Evolutionary conservation across 768 basidiomycete genomes (phyloP).

Genomic region (Leccinum ochraceum): DNA sequence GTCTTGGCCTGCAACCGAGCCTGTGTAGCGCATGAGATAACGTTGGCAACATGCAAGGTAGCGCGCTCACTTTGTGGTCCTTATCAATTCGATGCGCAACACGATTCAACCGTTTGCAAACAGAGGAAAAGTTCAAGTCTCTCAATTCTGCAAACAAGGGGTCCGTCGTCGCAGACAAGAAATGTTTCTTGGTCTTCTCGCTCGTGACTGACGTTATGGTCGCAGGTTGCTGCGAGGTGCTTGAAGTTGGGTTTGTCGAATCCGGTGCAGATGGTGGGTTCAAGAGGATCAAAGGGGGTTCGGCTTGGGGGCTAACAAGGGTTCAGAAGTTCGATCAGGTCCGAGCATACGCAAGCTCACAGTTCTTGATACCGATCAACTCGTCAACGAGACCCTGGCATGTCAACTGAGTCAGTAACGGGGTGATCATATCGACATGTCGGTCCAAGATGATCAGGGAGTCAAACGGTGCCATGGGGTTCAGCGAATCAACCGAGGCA

Average conservation of each 20-base stretch:
- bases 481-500: conserved; percentile 41
- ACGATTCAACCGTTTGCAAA: conserved; percentile 78
- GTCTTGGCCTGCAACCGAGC: conserved; percentile 89
- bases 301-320: conserved; percentile 61
- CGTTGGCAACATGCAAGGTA: background rate
- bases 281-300: conserved; percentile 70
- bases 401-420: conserved; percentile 92
- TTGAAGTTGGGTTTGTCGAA: conserved; percentile 33
- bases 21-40: conserved; percentile 37
- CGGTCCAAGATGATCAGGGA: conserved; percentile 88
- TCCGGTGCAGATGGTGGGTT: conserved; percentile 53
- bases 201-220: conserved; percentile 57
- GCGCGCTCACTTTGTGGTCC: conserved; percentile 75
- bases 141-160: conserved; percentile 79
- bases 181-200: conserved; percentile 89
- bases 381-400: conserved; percentile 97
- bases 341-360: conserved; percentile 44
- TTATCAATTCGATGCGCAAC: conserved; percentile 86
- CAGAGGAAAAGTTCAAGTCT: conserved; percentile 90
- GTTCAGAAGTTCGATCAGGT: conserved; percentile 1
- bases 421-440: conserved; percentile 92
- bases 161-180: conserved; percentile 76
- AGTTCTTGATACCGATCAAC: conserved; percentile 84
- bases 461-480: conserved; percentile 69
- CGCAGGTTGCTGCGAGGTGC: conserved; percentile 43